Percentiles rank a stretch among this genome's conserved stretches.
Conservation (phyloP, 2,329 filamentous ascomycete species). For the Hypoxylon sp. region DNA sequence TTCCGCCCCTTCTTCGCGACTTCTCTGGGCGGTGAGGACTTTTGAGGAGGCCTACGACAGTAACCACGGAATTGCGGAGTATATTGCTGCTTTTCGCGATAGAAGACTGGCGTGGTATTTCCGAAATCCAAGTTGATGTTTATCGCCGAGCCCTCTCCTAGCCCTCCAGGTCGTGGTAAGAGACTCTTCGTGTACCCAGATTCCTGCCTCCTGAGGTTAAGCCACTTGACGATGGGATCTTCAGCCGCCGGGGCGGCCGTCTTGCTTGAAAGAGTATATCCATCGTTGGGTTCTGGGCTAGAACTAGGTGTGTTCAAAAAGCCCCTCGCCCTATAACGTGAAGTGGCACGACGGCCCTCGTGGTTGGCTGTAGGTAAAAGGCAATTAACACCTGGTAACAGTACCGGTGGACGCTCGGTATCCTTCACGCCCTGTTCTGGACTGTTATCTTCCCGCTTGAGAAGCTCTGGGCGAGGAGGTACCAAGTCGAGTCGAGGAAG, state of each 20-base stretch:
- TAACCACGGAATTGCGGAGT: conserved; percentile 8
- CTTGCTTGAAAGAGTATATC: conserved; percentile 25
- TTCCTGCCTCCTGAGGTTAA: conserved; percentile 45
- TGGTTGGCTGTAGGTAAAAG: conserved; percentile 17
- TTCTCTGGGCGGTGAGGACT: conserved; percentile 15
- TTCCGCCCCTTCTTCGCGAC: conserved; percentile 23
- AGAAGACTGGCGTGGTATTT: conserved; percentile 20
- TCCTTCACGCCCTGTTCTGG: conserved; percentile 23
- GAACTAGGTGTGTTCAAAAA: conserved; percentile 35
- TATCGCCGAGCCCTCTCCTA: conserved; percentile 12
- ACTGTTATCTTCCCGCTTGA: conserved; percentile 36
- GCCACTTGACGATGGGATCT: conserved; percentile 48
- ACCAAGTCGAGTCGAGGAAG: conserved; percentile 16
- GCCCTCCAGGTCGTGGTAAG: conserved; percentile 36
- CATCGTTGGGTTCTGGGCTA: conserved; percentile 43
- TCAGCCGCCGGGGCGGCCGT: conserved; percentile 9
- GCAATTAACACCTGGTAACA: conserved; percentile 40
- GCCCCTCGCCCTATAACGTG: not conserved
- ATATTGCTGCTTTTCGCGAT: conserved; percentile 32
- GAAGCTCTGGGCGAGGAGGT: not conserved
- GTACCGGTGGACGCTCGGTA: conserved; percentile 24
- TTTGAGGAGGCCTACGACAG: conserved; percentile 7
- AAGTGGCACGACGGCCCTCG: not conserved
- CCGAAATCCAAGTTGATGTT: conserved; percentile 18
- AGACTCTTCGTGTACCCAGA: conserved; percentile 33